Evolutionary conservation across 1,139 yeast genomes (phyloP).

Genomic region (Taiozyma onychis): DNA sequence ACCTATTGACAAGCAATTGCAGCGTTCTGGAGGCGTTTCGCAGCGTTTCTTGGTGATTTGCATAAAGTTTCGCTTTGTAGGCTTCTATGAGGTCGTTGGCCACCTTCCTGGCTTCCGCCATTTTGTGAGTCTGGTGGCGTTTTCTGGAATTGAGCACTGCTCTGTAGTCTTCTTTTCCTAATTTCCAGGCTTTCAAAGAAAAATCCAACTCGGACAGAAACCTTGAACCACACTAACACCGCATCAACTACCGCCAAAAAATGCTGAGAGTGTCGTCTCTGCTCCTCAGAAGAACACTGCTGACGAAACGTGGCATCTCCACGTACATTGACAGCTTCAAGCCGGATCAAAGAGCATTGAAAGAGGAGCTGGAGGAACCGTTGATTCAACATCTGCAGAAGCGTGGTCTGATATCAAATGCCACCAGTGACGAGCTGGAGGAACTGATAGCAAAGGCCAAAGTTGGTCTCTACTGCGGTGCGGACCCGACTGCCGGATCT

Average conservation of each 20-base stretch:
- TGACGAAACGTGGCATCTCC: background rate
- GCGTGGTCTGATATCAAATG: conserved; percentile 30
- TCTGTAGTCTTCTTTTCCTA: too few species aligned
- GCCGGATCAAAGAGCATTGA: conserved; percentile 16
- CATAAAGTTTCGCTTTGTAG: background rate
- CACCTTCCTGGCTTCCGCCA: background rate
- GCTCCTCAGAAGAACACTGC: background rate
- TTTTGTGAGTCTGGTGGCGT: background rate
- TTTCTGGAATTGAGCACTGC: too few species aligned
- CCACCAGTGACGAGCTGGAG: conserved; percentile 27
- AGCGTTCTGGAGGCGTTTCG: background rate
- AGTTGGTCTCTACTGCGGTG: conserved; percentile 78
- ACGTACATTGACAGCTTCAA: conserved; percentile 1
- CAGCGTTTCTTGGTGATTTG: background rate
- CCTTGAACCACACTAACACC: background rate
- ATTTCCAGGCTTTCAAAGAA: background rate
- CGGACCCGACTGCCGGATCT: conserved; percentile 91
- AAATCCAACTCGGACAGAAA: background rate
- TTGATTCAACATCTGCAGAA: conserved; percentile 19
- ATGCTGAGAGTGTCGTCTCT: background rate
- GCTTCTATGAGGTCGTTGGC: background rate
- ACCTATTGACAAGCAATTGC: background rate
- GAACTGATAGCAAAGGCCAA: conserved; percentile 15
- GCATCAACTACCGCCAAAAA: background rate
- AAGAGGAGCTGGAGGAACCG: conserved; percentile 20